These are phyloP conservation scores for Mycena rosella DNA, from an alignment of 768 basidiomycete genomes.

Conservation along the genomic window DNA sequence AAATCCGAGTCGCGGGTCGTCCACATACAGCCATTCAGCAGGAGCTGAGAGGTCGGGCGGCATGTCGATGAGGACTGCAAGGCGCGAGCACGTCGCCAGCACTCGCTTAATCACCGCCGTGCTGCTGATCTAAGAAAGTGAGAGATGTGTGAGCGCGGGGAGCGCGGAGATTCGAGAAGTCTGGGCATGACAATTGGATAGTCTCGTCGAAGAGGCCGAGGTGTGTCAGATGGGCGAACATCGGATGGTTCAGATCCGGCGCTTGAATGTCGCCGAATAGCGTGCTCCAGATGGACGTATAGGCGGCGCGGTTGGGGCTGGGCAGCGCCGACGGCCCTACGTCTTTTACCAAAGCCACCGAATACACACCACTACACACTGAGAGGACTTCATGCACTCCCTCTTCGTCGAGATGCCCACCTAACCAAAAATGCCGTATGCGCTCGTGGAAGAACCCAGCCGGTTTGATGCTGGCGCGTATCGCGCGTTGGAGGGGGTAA, in stretches of 20 bases:
- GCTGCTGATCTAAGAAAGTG: too few relatives aligned
- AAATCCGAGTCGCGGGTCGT: background rate
- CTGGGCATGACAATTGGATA: background rate
- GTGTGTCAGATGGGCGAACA: background rate
- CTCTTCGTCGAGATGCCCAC: too few relatives aligned
- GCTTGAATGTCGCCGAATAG: background rate
- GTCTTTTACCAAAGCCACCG: background rate
- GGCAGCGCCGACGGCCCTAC: background rate
- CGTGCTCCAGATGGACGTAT: background rate
- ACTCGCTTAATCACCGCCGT: background rate
- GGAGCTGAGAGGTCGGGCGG: too few relatives aligned
- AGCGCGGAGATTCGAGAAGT: background rate
- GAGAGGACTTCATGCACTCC: background rate
- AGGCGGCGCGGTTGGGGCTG: background rate
- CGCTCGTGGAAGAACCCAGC: background rate
- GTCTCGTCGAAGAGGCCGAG: background rate
- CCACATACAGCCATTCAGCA: background rate
- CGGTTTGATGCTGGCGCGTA: background rate
- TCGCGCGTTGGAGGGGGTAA: background rate
- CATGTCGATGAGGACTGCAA: background rate
- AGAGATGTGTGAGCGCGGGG: constrained; percentile 4
- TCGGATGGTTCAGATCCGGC: background rate
- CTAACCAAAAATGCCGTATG: background rate
- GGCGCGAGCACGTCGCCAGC: background rate
- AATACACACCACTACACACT: background rate